A percentile compares a stretch with the other conserved stretches of the same genome.
Conservation (phyloP, 164 flowering plant species). For the Chloranthus sessilifolius region DNA sequence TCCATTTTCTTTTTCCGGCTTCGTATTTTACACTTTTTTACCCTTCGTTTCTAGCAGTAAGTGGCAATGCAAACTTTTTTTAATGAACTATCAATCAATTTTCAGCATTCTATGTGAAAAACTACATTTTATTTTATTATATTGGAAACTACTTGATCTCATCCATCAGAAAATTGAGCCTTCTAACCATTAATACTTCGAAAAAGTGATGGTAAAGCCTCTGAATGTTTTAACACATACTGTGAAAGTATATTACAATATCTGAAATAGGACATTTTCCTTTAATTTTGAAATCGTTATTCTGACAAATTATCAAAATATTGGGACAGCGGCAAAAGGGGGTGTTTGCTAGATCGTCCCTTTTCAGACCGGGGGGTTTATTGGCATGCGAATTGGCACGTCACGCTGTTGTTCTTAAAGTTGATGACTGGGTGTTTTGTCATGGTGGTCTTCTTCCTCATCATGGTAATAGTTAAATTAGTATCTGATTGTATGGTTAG, state of each 20-base stretch:
- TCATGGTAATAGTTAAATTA: slow-evolving; percentile 82
- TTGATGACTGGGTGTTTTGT: slow-evolving; percentile 94
- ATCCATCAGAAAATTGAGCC: no score
- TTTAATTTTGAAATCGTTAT: not conserved
- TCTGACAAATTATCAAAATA: slow-evolving; percentile 27
- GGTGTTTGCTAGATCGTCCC: slow-evolving; percentile 70
- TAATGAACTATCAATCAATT: no score
- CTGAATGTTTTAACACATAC: not conserved
- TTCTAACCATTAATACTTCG: no score
- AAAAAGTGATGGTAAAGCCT: not conserved
- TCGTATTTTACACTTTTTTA: no score
- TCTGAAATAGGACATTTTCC: not conserved
- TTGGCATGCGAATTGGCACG: slow-evolving; percentile 82
- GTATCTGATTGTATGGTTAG: no score
- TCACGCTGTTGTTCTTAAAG: slow-evolving; percentile 77
- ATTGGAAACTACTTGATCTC: no score
- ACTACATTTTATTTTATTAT: no score
- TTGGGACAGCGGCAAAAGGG: slow-evolving; percentile 97
- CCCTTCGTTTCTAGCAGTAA: no score
- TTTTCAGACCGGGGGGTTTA: slow-evolving; percentile 81
- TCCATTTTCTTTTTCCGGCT: no score
- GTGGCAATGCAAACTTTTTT: no score
- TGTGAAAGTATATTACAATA: not conserved
- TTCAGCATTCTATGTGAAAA: no score
- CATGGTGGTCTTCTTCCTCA: slow-evolving; percentile 98